Conservation (phyloP, 192 early-diverging fungal genomes). For the Chytriomyces sp. region DNA sequence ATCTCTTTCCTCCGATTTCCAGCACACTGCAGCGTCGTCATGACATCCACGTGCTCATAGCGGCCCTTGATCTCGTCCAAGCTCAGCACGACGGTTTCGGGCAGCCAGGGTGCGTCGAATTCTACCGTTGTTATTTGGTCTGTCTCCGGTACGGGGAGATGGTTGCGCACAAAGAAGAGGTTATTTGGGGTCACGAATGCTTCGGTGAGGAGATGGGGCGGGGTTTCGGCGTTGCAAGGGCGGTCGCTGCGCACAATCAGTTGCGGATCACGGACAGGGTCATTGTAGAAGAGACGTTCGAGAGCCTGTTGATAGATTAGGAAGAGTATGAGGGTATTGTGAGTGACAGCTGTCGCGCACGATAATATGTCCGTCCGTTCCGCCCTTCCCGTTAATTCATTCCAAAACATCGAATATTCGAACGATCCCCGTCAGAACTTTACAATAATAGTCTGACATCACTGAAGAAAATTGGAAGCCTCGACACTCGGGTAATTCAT, state of each 20-base stretch:
- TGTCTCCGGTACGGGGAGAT: slow-evolving; percentile 85
- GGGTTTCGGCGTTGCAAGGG: slow-evolving; percentile 89
- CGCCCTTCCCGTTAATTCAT: too few species aligned
- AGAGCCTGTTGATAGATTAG: too few species aligned
- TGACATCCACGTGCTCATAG: slow-evolving; percentile 58
- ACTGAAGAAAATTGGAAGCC: too few species aligned
- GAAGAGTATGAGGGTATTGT: too few species aligned
- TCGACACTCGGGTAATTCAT: too few species aligned
- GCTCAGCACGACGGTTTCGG: slow-evolving; percentile 41
- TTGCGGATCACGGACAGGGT: slow-evolving; percentile 67
- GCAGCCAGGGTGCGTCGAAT: slow-evolving; percentile 56
- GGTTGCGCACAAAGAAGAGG: slow-evolving; percentile 83
- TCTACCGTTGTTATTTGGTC: slow-evolving; percentile 59
- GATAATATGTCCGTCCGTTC: too few species aligned
- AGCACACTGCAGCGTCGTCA: slow-evolving; percentile 78
- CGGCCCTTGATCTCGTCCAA: slow-evolving; percentile 54
- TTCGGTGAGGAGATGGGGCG: slow-evolving; percentile 50
- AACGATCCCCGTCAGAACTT: too few species aligned
- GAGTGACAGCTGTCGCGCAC: too few species aligned
- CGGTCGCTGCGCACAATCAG: slow-evolving; percentile 61
- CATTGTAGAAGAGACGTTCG: slow-evolving; percentile 57
- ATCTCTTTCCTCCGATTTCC: slow-evolving; percentile 83
- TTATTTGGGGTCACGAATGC: slow-evolving; percentile 75
- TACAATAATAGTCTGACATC: too few species aligned
- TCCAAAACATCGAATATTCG: too few species aligned